A percentile compares a stretch with the other conserved stretches of the same genome.
These are phyloP conservation scores for Exophiala viscosa DNA, from an alignment of 2,329 filamentous ascomycete genomes.

Conservation along the genomic window DNA sequence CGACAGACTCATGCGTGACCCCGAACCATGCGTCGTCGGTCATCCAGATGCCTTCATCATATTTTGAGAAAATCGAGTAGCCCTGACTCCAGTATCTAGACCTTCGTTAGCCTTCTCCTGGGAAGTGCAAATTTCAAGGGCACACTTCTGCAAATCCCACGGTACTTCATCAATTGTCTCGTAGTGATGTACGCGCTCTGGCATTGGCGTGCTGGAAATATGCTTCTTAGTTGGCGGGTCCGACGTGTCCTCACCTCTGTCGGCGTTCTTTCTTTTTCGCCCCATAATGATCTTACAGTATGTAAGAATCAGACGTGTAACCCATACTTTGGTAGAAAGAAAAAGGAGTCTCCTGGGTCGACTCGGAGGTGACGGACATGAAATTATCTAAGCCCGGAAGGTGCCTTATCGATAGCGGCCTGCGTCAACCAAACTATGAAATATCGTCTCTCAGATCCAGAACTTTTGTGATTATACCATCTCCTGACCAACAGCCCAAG, in stretches of 20 bases:
- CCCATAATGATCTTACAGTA: conserved; percentile 6
- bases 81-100: conserved; percentile 84
- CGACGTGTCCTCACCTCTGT: conserved; percentile 1
- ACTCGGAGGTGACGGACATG: neutral
- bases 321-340: neutral
- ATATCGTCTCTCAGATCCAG: no score
- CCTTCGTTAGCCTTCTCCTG: neutral
- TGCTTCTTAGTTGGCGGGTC: conserved; percentile 9
- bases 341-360: neutral
- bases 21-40: conserved; percentile 96
- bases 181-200: conserved; percentile 72
- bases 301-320: neutral
- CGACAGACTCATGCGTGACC: conserved; percentile 89
- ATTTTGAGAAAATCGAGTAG: conserved; percentile 79
- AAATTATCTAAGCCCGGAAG: neutral
- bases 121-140: neutral
- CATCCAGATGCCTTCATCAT: conserved; percentile 83
- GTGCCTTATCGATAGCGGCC: neutral
- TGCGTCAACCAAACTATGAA: neutral
- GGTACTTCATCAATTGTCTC: conserved; percentile 66
- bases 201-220: conserved; percentile 39
- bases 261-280: conserved; percentile 13
- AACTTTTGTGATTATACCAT: no score
- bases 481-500: neutral
- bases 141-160: conserved; percentile 77